Evolutionary conservation across 345 rosid species (phyloP).

Genomic region (Kandelia obovata): DNA sequence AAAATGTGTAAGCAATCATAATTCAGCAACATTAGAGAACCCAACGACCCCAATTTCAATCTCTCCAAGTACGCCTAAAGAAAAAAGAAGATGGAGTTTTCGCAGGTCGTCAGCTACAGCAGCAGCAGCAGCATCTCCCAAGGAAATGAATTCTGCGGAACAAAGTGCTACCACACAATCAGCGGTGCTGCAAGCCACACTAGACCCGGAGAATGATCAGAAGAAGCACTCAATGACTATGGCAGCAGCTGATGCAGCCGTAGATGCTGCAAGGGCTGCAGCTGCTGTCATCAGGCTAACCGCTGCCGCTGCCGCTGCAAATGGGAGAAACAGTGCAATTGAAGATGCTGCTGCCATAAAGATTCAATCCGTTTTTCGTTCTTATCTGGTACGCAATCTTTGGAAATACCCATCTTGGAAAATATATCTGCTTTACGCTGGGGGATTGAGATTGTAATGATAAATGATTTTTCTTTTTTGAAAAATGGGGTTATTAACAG

Average conservation of each 20-base stretch:
- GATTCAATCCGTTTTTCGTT: slow-evolving; percentile 75
- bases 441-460: no score
- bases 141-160: slow-evolving; percentile 25
- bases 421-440: no score
- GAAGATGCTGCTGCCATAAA: slow-evolving; percentile 67
- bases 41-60: slow-evolving; percentile 41
- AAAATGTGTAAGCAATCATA: slow-evolving; percentile 21
- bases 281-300: slow-evolving; percentile 47
- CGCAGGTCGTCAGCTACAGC: slow-evolving; percentile 71
- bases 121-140: slow-evolving; percentile 34
- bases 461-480: not conserved
- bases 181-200: not conserved
- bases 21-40: slow-evolving; percentile 29
- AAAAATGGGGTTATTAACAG: slow-evolving; percentile 31
- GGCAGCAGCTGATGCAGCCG: slow-evolving; percentile 44
- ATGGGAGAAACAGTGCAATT: slow-evolving; percentile 24
- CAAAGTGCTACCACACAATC: not conserved
- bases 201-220: slow-evolving; percentile 40
- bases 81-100: slow-evolving; percentile 87
- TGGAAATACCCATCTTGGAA: not conserved
- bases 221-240: slow-evolving; percentile 45
- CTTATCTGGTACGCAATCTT: slow-evolving; percentile 58
- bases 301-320: slow-evolving; percentile 12
- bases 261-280: slow-evolving; percentile 50
- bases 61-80: slow-evolving; percentile 60